Evolutionary conservation across 495 filamentous ascomycete genomes (phyloP), one percentile per base, ranked within the genome.

Genomic region (Cudoniella acicularis): DNA sequence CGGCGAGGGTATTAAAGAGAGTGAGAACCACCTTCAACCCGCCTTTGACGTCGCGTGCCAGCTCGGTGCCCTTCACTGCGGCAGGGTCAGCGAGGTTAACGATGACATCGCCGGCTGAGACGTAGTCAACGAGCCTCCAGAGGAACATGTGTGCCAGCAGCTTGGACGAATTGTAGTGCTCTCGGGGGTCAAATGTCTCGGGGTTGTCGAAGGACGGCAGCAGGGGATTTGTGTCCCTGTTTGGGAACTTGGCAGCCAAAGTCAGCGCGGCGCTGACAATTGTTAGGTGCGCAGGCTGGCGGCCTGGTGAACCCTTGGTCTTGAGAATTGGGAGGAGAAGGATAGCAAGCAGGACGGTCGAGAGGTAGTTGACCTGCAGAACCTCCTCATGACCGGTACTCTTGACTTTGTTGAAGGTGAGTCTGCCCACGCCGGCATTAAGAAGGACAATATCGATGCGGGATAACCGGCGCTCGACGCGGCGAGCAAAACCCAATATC

Each of bases 371-470:
- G 45, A 77, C 64, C 59, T 79, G 77, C 16, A 79, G n/a, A 8
- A 23, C 64, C 53, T 69, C 61, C 46, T 82, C 79, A 63, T 84
- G 78, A 8, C 77, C 77, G 4, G 79, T 83, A 3, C 40, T 56
- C 0, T 62, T 42, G 13, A 65, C 65, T 0, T 50, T 62, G 3
- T 63, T 54, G 52, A 74, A 78, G 6, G 59, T 63, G 2, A 69
- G 17, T 17, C 69, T 69, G n/a, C 26, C 27, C 9, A 79, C 3
- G 3, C 80, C 83, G 9, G 80, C 80, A 62, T 85, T 85, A 42
- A 83, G 74, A 21, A 84, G 71, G 13, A 69, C 75, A 9, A 79
- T 72, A 57, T 85, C 77, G 1, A 85, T 54, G 0, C 77, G 27
- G 65, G 3, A 36, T 25, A 63, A 0, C 74, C 69, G 3, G 11